A percentile compares a stretch with the other conserved stretches of the same genome.
Evolutionary conservation across 1,284 basidiomycete genomes (phyloP).

Genomic region (Chondrostereum purpureum): DNA sequence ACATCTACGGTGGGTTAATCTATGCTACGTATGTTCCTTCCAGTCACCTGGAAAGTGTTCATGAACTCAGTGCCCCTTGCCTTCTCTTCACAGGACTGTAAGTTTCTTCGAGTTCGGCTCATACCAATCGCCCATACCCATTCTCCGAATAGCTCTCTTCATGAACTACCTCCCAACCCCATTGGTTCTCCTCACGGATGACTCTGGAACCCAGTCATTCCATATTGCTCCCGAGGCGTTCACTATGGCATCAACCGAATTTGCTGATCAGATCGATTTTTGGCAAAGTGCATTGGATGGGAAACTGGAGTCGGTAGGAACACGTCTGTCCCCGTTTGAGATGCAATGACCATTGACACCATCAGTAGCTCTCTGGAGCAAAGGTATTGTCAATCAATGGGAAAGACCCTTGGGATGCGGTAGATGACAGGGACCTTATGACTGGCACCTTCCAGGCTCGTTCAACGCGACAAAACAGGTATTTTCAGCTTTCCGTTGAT

Average conservation of each 20-base stretch:
- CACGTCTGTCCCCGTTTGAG: conserved; percentile 8
- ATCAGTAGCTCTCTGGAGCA: conserved; percentile 45
- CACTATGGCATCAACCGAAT: conserved; percentile 43
- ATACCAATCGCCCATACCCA: too few species aligned
- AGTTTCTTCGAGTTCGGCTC: too few species aligned
- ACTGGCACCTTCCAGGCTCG: conserved; percentile 38
- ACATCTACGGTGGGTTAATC: too few species aligned
- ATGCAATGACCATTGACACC: conserved; percentile 1
- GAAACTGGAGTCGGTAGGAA: conserved; percentile 39
- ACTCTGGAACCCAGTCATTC: conserved; percentile 37
- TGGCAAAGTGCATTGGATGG: conserved; percentile 51
- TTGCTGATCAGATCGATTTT: conserved; percentile 43
- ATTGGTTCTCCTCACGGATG: conserved; percentile 41
- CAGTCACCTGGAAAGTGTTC: too few species aligned
- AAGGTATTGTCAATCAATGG: conserved; percentile 48
- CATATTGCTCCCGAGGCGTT: conserved; percentile 56
- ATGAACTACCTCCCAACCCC: conserved; percentile 49
- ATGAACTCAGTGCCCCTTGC: too few species aligned
- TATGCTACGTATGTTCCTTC: too few species aligned
- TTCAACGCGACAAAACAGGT: conserved; percentile 48
- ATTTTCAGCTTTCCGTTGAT: too few species aligned
- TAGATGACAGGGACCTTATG: conserved; percentile 43
- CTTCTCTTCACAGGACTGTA: conserved; percentile 48
- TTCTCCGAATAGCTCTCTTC: conserved; percentile 36
- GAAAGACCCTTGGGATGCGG: conserved; percentile 41